Percentiles rank a stretch among this genome's conserved stretches.
Conservation (phyloP, 352 stramenopile genomes). For the Globisporangium abappressorium region DNA sequence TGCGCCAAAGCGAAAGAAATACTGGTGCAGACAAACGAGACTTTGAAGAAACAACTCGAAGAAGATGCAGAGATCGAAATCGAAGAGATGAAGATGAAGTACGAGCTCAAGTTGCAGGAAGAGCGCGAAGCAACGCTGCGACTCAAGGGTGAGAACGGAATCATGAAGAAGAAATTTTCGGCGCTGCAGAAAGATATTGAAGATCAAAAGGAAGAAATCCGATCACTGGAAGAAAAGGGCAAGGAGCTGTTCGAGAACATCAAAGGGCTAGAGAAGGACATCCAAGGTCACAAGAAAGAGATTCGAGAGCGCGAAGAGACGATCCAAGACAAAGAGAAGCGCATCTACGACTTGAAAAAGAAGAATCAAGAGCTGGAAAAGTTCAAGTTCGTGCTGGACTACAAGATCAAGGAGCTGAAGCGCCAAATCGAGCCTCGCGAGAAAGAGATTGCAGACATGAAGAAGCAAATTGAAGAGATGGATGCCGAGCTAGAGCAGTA, state of each 20-base stretch:
- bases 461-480: constrained; percentile 95
- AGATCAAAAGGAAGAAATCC: constrained; percentile 94
- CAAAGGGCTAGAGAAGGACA: constrained; percentile 90
- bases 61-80: constrained; percentile 94
- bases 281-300: constrained; percentile 91
- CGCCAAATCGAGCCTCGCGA: constrained; percentile 94
- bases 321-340: constrained; percentile 96
- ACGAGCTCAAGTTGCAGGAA: constrained; percentile 88
- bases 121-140: constrained; percentile 90
- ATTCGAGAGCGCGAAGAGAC: constrained; percentile 92
- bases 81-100: constrained; percentile 89
- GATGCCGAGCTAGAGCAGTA: constrained; percentile 93
- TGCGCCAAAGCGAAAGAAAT: constrained; percentile 61
- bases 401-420: constrained; percentile 97
- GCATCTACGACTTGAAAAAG: constrained; percentile 97
- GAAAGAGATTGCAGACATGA: constrained; percentile 93
- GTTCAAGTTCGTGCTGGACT: constrained; percentile 97
- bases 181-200: constrained; percentile 93
- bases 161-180: constrained; percentile 97
- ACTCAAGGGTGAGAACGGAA: constrained; percentile 95
- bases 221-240: constrained; percentile 87
- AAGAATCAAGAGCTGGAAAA: constrained; percentile 97
- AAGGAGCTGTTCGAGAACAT: constrained; percentile 93
- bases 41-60: constrained; percentile 90
- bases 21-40: constrained; percentile 86